Percentiles rank a stretch among this genome's conserved stretches.
Conservation (phyloP, 257 asterid species). For the Salvia hispanica region DNA sequence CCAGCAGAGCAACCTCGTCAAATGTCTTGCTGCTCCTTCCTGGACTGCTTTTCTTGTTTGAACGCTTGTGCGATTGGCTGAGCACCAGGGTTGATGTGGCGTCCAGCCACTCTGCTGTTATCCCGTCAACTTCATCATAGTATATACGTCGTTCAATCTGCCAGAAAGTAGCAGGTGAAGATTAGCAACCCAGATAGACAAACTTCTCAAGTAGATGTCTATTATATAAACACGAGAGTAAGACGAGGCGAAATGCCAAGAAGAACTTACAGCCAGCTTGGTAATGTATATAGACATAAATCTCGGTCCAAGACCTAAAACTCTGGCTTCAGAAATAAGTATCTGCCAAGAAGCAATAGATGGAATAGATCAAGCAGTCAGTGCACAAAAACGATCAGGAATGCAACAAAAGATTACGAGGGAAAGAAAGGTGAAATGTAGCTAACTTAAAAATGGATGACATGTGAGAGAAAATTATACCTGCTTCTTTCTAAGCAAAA, state of each 20-base stretch:
- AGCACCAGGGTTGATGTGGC: constrained; percentile 72
- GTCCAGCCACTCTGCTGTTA: constrained; percentile 81
- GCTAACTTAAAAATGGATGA: not conserved
- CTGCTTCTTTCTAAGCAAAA: constrained; percentile 66
- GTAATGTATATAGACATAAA: constrained; percentile 86
- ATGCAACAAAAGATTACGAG: not conserved
- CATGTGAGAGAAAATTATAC: constrained; percentile 26
- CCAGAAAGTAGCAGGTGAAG: constrained; percentile 7
- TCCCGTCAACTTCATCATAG: constrained; percentile 83
- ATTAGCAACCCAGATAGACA: not conserved
- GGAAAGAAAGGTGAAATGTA: not conserved
- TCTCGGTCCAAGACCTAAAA: constrained; percentile 81
- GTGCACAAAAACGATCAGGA: not conserved
- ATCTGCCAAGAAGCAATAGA: constrained; percentile 44
- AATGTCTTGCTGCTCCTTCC: constrained; percentile 51
- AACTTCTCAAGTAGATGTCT: not conserved
- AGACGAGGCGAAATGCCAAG: not conserved
- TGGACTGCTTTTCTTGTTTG: constrained; percentile 51
- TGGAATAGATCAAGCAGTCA: not conserved
- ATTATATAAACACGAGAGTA: not conserved
- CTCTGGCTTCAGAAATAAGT: constrained; percentile 70
- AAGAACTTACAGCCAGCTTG: constrained; percentile 80
- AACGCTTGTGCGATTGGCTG: constrained; percentile 47
- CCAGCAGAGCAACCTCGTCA: constrained; percentile 64
- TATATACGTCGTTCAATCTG: constrained; percentile 78